A percentile compares a stretch with the other conserved stretches of the same genome.
Evolutionary conservation across 2,329 filamentous ascomycete species (phyloP).

Genomic region (Orbilia brochopaga): DNA sequence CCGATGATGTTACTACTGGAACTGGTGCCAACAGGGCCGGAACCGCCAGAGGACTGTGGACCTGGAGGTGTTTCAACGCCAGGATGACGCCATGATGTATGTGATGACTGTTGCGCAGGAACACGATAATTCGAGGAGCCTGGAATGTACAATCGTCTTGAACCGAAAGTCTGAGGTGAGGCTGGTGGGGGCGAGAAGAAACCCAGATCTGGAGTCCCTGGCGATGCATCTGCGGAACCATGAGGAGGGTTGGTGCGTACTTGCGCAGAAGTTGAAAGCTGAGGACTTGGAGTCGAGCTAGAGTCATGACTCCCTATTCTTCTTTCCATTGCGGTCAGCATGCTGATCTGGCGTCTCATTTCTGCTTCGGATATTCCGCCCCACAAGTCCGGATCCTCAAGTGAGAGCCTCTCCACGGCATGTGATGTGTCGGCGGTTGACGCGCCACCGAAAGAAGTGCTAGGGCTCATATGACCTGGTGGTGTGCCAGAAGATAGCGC

Average conservation of each 20-base stretch:
- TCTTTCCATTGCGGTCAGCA: constrained; percentile 31
- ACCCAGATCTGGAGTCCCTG: no score
- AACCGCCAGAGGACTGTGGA: no score
- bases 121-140: no score
- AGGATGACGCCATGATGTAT: no score
- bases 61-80: no score
- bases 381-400: constrained; percentile 21
- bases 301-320: neutral
- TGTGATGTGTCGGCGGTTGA: neutral
- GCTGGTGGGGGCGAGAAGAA: no score
- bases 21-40: no score
- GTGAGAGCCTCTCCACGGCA: constrained; percentile 8
- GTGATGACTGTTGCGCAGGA: no score
- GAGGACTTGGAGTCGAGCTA: neutral
- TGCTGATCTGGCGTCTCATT: constrained; percentile 32
- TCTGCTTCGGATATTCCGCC: constrained; percentile 42
- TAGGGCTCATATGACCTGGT: neutral
- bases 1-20: no score
- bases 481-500: neutral
- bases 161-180: no score
- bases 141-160: no score
- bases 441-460: neutral
- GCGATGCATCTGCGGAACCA: no score
- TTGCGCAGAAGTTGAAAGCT: neutral
- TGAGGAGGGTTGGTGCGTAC: neutral